These are phyloP conservation scores for Quercus berberidifolia DNA, from an alignment of 306 rosid species.

Conservation along the genomic window DNA sequence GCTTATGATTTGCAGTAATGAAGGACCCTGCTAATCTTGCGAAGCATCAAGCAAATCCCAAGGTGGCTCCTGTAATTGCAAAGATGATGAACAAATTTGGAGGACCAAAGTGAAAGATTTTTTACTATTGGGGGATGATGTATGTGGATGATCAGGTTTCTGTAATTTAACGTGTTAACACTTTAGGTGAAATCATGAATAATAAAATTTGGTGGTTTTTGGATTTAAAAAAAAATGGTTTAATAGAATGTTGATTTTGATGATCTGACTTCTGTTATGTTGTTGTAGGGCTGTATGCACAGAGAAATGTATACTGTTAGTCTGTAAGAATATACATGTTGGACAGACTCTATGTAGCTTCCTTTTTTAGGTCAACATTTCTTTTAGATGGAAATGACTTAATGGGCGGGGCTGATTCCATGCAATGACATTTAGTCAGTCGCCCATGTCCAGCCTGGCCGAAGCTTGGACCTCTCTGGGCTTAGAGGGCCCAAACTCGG, in stretches of 20 bases:
- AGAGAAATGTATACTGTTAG: background rate
- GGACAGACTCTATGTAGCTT: background rate
- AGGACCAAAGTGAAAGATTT: conserved; percentile 42
- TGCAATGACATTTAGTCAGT: background rate
- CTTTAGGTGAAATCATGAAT: background rate
- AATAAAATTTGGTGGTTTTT: background rate
- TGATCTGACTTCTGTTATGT: background rate
- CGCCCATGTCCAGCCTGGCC: background rate
- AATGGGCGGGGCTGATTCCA: background rate
- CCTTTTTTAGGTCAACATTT: background rate
- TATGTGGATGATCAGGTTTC: conserved; percentile 1
- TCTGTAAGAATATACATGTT: background rate
- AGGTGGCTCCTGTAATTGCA: conserved; percentile 84
- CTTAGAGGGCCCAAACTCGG: too few species aligned
- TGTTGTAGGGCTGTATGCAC: background rate
- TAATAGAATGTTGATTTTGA: background rate
- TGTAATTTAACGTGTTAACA: background rate
- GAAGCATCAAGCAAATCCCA: conserved; percentile 83
- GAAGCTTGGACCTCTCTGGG: background rate
- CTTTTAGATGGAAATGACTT: background rate
- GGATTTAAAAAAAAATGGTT: background rate
- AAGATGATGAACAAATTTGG: conserved; percentile 92
- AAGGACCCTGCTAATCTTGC: conserved; percentile 88
- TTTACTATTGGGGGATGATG: background rate
- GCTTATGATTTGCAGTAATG: conserved; percentile 60